These are phyloP conservation scores for Fusarium citri DNA, from an alignment of 2,329 filamentous ascomycete species.

Conservation along the genomic window DNA sequence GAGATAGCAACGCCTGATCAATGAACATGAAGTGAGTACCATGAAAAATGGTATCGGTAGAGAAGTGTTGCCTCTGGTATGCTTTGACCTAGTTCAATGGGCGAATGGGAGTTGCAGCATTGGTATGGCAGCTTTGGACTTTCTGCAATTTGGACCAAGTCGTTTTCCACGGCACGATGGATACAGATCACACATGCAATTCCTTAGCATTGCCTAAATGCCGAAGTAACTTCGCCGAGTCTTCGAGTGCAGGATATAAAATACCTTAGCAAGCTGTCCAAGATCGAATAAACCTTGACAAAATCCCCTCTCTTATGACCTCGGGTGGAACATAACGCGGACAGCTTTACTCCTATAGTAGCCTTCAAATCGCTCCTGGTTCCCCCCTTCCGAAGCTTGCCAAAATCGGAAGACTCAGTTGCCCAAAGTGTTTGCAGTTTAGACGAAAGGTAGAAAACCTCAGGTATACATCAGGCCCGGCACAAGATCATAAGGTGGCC, in stretches of 20 bases:
- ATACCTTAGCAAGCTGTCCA: not conserved
- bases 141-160: not conserved
- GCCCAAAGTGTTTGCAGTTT: not conserved
- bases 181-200: not conserved
- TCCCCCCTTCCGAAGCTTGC: too few relatives aligned
- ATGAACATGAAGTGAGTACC: not conserved
- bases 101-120: not conserved
- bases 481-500: not conserved
- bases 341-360: not conserved
- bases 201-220: accelerated
- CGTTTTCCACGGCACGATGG: not conserved
- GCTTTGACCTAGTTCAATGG: too few relatives aligned
- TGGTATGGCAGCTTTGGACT: not conserved
- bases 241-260: not conserved
- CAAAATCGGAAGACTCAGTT: too few relatives aligned
- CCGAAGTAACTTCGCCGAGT: not conserved
- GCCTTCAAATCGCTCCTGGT: not conserved
- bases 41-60: not conserved
- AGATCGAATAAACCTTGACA: not conserved
- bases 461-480: not conserved
- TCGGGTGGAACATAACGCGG: not conserved
- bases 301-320: not conserved
- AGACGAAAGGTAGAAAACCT: not conserved
- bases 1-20: not conserved
- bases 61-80: not conserved